Base-by-base conservation (phyloP, 1,284 basidiomycete species). In the Anthracocystis walkeri region DNA sequence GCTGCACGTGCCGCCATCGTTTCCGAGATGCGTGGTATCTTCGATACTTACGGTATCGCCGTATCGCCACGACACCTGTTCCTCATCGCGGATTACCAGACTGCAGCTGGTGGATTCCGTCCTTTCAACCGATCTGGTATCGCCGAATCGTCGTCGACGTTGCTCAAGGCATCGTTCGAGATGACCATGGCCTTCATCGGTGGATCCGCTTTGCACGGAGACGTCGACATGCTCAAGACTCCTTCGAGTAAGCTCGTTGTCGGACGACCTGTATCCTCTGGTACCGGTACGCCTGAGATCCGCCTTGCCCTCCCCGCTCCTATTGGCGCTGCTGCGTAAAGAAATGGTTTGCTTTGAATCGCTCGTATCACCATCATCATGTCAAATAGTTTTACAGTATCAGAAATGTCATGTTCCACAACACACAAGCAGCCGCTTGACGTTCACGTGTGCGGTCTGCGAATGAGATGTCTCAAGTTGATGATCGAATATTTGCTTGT, bases 71-170 rank as follows among this genome's bases (percentile, higher is more conserved):
- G 97, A 61, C 97, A 99, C 88, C 88, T 99, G 60, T 95, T 95
- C 83, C 89, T 99, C 69, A 97, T 99, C 84, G 97, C 97, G 35
- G 97, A 99, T 86, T 99, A 99, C 86, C 79, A 98, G 94, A 99
- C 97, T 0, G 97, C 95, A 83, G 93, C 95, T 55, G 97, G 97
- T 49, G 94, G 93, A 25, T 99, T 96, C 88, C 93, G 93, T 86
- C 95, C 97, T 2, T 99, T 99, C 88, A 99, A 97, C 86, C 91
- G 97, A 57, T 94, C 92, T 67, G 97, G 97, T 75, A 92, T 99
- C 66, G 91, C 93, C 21, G 91, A 92, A 61, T 93, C 94, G 85
- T 91, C 93, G 8, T 97, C 95, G 27, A 94, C 96, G 4, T 88
- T 99, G 51, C 90, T 98, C 69, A 99, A 99, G 87, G 96, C 97